Conservation (phyloP, 306 rosid species). For the Astragalus membranaceus region DNA sequence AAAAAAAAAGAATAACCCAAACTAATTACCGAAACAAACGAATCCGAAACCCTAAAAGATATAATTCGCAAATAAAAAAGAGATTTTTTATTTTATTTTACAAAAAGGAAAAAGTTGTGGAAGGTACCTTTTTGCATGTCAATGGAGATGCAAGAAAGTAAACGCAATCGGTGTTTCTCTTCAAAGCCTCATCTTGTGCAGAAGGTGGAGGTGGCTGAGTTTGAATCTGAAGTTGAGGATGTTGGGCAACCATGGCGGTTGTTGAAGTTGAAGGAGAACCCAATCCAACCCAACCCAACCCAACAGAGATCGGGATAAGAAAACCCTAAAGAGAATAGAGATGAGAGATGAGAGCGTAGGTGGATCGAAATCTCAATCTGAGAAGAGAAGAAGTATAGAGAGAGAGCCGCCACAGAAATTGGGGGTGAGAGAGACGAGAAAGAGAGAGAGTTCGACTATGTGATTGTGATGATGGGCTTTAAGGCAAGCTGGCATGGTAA, state of each 20-base stretch:
- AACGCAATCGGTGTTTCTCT: conserved; percentile 94
- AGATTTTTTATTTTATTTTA: background rate
- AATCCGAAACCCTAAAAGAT: conserved; percentile 30
- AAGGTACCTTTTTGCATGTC: conserved; percentile 85
- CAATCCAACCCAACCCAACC: conserved; percentile 9
- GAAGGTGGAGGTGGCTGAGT: conserved; percentile 37
- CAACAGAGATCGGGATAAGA: conserved; percentile 17
- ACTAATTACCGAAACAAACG: background rate
- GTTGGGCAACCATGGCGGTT: conserved; percentile 66
- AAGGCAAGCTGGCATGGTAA: conserved; percentile 27
- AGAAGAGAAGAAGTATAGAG: conserved; percentile 17
- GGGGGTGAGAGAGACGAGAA: conserved; percentile 15
- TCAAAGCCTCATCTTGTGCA: conserved; percentile 78
- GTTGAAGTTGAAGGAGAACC: background rate
- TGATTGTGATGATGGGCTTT: conserved; percentile 39
- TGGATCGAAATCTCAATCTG: conserved; percentile 53
- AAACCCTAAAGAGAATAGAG: background rate
- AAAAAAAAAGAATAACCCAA: background rate
- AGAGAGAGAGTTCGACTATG: conserved; percentile 6
- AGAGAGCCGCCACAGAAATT: conserved; percentile 69
- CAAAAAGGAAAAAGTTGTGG: background rate
- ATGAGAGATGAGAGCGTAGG: background rate
- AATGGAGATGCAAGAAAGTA: conserved; percentile 98
- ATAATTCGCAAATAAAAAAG: background rate
- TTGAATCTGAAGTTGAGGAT: conserved; percentile 37